Conservation (phyloP, 2,329 filamentous ascomycete species). For the Penicillium sp. region DNA sequence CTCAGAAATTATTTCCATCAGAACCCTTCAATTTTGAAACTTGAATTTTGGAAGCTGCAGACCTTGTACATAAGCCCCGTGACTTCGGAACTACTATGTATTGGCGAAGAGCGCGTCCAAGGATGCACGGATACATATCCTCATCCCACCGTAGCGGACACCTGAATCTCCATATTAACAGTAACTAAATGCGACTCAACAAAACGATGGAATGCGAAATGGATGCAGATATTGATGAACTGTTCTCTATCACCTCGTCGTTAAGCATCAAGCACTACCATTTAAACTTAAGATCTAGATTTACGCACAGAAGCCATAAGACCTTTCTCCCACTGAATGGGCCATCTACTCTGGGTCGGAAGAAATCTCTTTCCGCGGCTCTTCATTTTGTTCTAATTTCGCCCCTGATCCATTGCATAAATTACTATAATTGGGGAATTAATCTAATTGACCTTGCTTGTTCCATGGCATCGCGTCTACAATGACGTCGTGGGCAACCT, state of each 20-base stretch:
- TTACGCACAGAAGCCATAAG: too few relatives aligned
- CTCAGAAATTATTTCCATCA: background rate
- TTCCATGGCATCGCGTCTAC: conserved; percentile 9
- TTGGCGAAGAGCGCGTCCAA: too few relatives aligned
- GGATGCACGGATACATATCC: too few relatives aligned
- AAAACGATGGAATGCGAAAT: too few relatives aligned
- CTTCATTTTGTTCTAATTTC: background rate
- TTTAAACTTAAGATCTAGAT: too few relatives aligned
- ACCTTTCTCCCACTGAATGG: too few relatives aligned
- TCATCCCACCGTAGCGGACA: too few relatives aligned
- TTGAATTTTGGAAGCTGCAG: background rate
- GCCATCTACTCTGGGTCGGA: background rate
- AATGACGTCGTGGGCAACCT: conserved; percentile 19
- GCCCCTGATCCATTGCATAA: conserved; percentile 4
- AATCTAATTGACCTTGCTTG: conserved; percentile 6
- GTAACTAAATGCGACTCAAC: too few relatives aligned
- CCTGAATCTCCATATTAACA: too few relatives aligned
- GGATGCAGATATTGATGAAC: too few relatives aligned
- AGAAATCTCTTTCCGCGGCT: background rate
- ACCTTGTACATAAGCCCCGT: background rate
- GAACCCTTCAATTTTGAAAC: background rate
- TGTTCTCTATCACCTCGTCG: too few relatives aligned
- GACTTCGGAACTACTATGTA: background rate
- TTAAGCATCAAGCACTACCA: too few relatives aligned
- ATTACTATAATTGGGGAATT: background rate